Conservation (phyloP, 441 rosid genomes). For the Euphorbia celastroides region DNA sequence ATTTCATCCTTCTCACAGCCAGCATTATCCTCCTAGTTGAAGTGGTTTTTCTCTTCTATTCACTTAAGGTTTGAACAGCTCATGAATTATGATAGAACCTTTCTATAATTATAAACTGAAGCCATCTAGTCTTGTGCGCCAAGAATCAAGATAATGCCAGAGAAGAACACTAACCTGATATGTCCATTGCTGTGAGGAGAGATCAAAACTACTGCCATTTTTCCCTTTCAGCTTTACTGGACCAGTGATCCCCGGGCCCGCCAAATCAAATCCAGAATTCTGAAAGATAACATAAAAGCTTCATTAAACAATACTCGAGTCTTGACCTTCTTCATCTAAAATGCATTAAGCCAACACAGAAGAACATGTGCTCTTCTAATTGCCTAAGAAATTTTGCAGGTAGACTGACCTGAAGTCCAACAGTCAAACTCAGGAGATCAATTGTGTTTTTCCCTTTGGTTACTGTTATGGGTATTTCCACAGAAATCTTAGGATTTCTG, state of each 20-base stretch:
- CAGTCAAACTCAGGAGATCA: slow-evolving; percentile 85
- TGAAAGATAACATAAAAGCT: slow-evolving; percentile 22
- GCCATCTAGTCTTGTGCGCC: not conserved
- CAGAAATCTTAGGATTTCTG: slow-evolving; percentile 43
- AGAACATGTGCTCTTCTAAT: slow-evolving; percentile 9
- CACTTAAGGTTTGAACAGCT: not conserved
- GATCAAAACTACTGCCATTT: slow-evolving; percentile 50
- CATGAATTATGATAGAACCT: not conserved
- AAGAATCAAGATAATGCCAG: not conserved
- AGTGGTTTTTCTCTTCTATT: not conserved
- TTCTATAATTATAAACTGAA: not conserved
- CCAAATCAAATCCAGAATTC: slow-evolving; percentile 81
- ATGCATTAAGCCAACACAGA: not conserved
- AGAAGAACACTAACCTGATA: slow-evolving; percentile 57
- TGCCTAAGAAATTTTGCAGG: slow-evolving; percentile 3
- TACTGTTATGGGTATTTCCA: slow-evolving; percentile 56
- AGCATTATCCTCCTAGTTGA: not conserved
- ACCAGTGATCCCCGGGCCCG: slow-evolving; percentile 84
- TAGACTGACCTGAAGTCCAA: slow-evolving; percentile 77
- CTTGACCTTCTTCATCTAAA: not conserved
- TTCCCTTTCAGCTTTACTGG: slow-evolving; percentile 68
- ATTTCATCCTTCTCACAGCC: not conserved
- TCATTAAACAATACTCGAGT: slow-evolving; percentile 8
- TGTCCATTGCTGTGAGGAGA: slow-evolving; percentile 72
- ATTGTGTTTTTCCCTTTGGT: slow-evolving; percentile 64